Conservation (phyloP, 352 stramenopile genomes). For the Phytophthora boehmeriae region DNA sequence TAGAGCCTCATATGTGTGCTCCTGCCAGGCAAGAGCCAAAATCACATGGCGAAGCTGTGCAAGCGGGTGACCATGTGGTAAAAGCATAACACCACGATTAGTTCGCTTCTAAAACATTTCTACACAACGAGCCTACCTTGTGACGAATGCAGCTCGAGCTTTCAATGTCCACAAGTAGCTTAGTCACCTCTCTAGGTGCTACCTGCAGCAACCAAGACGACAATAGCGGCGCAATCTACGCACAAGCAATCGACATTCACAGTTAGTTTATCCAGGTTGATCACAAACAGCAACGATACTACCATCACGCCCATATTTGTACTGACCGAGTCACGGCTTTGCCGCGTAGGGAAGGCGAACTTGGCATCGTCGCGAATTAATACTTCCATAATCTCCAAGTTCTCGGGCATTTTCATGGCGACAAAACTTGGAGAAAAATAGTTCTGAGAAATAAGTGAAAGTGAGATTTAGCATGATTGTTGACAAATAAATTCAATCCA, state of each 20-base stretch:
- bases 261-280: neutral
- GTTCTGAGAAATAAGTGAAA: neutral
- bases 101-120: neutral
- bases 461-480: neutral
- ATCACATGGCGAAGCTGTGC: constrained; percentile 20
- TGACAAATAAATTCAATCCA: neutral
- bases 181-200: constrained; percentile 9
- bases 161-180: constrained; percentile 12
- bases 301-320: neutral
- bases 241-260: neutral
- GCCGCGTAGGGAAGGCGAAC: constrained; percentile 22
- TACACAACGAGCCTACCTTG: constrained; percentile 10
- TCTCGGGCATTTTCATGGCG: constrained; percentile 9
- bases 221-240: constrained; percentile 12
- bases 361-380: constrained; percentile 25
- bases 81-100: neutral
- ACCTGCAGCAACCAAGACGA: constrained; percentile 13
- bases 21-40: constrained; percentile 16
- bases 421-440: constrained; percentile 16
- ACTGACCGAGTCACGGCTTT: constrained; percentile 18
- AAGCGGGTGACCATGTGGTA: neutral
- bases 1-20: constrained; percentile 18
- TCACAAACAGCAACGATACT: neutral
- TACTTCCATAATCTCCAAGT: constrained; percentile 27
- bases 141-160: constrained; percentile 18